phyloP scores from a whole-genome alignment of 805 yeast species.

The Zygosaccharomyces gambellarensis region DNA sequence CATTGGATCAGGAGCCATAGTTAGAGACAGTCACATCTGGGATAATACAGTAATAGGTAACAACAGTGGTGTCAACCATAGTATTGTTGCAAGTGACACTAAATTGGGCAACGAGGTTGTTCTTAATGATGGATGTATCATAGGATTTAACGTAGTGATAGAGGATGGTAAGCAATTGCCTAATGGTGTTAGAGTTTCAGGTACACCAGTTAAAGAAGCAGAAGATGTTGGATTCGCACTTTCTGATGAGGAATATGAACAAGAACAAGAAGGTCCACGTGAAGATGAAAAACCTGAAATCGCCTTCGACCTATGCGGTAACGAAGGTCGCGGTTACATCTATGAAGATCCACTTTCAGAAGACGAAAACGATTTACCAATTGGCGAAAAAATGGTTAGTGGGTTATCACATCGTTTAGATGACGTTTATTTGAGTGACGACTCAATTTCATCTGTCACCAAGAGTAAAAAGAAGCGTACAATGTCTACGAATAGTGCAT shows the following conservation, averaged over 20 bases:
- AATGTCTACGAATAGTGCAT: constrained; percentile 38
- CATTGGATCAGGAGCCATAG: constrained; percentile 71
- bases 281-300: constrained; percentile 10
- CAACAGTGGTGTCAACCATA: constrained; percentile 49
- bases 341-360: constrained; percentile 37
- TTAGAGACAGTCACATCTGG: constrained; percentile 82
- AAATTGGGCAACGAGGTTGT: constrained; percentile 47
- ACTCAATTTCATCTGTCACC: constrained; percentile 49
- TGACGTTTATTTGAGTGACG: constrained; percentile 51
- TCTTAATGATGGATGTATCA: constrained; percentile 65
- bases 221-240: constrained; percentile 29
- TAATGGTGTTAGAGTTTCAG: constrained; percentile 49
- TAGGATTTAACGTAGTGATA: constrained; percentile 70
- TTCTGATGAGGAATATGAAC: constrained; percentile 29
- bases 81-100: constrained; percentile 68
- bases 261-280: constrained; percentile 13
- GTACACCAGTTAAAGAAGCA: constrained; percentile 39
- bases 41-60: constrained; percentile 73
- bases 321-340: constrained; percentile 35
- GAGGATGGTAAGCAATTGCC: constrained; percentile 50
- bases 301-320: constrained; percentile 35
- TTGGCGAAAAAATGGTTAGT: constrained; percentile 27
- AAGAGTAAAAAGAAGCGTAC: constrained; percentile 44
- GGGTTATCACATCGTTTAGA: constrained; percentile 43
- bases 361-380: constrained; percentile 28